Conservation (phyloP, 768 basidiomycete species). For the Austroboletus festivus region DNA sequence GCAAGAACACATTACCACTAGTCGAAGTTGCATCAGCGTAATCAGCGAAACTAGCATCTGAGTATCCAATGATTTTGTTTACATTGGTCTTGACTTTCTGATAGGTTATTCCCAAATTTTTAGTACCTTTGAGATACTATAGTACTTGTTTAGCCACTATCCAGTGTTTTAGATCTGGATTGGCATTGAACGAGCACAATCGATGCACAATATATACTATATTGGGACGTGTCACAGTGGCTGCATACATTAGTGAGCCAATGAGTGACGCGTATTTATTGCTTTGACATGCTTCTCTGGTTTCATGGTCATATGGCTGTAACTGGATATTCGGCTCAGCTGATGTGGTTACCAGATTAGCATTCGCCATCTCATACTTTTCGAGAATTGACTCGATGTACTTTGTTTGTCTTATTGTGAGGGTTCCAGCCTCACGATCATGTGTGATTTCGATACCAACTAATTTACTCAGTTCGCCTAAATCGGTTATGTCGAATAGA, state of each 20-base stretch:
- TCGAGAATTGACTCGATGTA: background rate
- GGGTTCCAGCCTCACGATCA: background rate
- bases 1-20: background rate
- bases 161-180: background rate
- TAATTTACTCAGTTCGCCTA: background rate
- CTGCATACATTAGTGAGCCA: background rate
- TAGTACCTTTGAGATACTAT: background rate
- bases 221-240: background rate
- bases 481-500: background rate
- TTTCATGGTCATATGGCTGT: background rate
- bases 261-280: background rate
- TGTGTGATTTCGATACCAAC: background rate
- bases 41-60: background rate
- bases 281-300: background rate
- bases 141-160: background rate
- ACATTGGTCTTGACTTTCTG: background rate
- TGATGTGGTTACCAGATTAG: background rate
- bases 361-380: background rate
- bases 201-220: background rate
- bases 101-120: background rate
- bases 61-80: background rate
- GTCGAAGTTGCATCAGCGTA: background rate
- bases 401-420: background rate
- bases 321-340: background rate
- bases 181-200: background rate